Evolutionary conservation across 176 grass and related monocot genomes (phyloP), one percentile per base, ranked within the genome.

Genomic region (Urochloa ruziziensis): DNA sequence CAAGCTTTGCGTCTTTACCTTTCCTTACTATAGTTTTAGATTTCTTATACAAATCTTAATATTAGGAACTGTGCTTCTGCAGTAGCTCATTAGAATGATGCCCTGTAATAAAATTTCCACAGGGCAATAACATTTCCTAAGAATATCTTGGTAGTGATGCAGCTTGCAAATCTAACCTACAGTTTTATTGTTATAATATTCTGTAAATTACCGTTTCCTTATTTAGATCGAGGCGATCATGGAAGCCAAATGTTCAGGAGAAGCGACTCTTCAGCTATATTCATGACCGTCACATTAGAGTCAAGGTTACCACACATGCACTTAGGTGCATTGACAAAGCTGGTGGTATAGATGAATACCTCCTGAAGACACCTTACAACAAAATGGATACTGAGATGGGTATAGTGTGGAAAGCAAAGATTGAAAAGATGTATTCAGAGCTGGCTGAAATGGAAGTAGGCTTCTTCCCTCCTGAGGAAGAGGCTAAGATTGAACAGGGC

Each of bases 221-320:
- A 51, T 83, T 75, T 57, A 99, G 96, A 81, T 90, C 93, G 78
- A 94, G 91, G 64, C 88, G 96, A 62, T 83, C 83, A 82, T 96
- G 93, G 96, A 99, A 99, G 63, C 96, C 96, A 44, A 99, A 99
- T 85, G 93, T 96, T 79, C 96, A 96, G 86, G 89, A 94, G 81
- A 99, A 99, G 27, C 96, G 91, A 61, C 85, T 99, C 80, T 99
- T 99, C 59, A 96, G 93, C 83, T 99, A 96, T 86, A 94, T 99
- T 46, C 93, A 99, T 78, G 89, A 99, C 33, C 49, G 85, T 9
- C 89, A 96, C 85, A 99, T 99, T 82, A 79, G 83, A 69, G 85
- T 99, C 16, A 94, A 95, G 67, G 96, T 99, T 54, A 95, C 93
- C 47, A 94, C 93, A 19, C 93, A 94, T 85, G 96, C 96, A 48